These are phyloP conservation scores for Leishmania tarentolae DNA, from an alignment of 208 protist species.

Conservation along the genomic window DNA sequence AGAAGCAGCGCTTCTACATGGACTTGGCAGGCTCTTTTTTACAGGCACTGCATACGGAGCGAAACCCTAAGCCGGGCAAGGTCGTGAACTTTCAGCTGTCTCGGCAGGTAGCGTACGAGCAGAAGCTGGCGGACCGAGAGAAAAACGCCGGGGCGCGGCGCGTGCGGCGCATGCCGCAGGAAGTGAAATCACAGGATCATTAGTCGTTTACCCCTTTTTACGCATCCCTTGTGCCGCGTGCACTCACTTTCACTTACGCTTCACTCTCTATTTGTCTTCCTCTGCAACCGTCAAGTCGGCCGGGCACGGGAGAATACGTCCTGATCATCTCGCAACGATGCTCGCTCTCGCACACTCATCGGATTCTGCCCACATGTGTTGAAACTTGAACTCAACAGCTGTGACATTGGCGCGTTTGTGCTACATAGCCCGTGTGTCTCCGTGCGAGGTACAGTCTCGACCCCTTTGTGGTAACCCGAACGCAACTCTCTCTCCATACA, in stretches of 20 bases:
- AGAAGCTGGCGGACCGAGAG: constrained; percentile 62
- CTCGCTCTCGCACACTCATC: neutral
- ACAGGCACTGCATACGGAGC: constrained; percentile 80
- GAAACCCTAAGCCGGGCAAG: constrained; percentile 74
- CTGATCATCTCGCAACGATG: neutral
- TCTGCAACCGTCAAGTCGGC: neutral
- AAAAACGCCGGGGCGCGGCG: constrained; percentile 42
- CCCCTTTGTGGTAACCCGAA: neutral
- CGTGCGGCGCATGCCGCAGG: constrained; percentile 47
- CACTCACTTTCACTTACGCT: neutral
- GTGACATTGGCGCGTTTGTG: neutral
- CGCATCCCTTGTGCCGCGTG: neutral
- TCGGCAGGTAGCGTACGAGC: constrained; percentile 67
- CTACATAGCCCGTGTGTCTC: neutral
- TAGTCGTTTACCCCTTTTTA: neutral
- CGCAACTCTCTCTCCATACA: neutral
- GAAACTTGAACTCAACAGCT: neutral
- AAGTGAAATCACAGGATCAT: constrained; percentile 29
- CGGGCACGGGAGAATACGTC: neutral
- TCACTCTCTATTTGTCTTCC: neutral
- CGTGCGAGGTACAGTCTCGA: neutral
- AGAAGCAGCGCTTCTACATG: constrained; percentile 90
- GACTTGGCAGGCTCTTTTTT: constrained; percentile 86
- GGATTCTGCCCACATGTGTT: neutral
- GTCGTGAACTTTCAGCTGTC: constrained; percentile 80